phyloP scores from a whole-genome alignment of 1,284 basidiomycete genomes.

The Moesziomyces antarcticus region DNA sequence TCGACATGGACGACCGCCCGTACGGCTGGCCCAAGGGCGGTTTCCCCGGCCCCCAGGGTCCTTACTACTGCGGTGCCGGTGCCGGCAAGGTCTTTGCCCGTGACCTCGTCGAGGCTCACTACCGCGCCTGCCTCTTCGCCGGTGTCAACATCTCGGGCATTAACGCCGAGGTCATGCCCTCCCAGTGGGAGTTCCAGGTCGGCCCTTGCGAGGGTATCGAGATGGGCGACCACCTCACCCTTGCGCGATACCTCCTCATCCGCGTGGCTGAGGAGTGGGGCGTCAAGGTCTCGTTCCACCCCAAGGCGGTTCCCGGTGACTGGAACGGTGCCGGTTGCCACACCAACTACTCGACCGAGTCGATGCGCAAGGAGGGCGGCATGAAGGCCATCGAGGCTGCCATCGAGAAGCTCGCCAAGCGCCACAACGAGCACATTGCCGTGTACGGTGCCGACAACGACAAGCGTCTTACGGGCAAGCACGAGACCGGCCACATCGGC shows the following conservation, averaged over 20 bases:
- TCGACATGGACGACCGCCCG: constrained; percentile 89
- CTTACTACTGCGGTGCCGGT: constrained; percentile 99
- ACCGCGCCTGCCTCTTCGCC: constrained; percentile 92
- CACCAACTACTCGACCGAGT: constrained; percentile 68
- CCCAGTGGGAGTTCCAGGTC: constrained; percentile 99
- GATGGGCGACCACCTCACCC: constrained; percentile 84
- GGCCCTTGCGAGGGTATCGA: constrained; percentile 96
- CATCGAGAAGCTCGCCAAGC: constrained; percentile 74
- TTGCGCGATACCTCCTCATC: constrained; percentile 66
- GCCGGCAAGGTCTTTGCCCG: constrained; percentile 97
- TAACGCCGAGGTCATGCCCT: constrained; percentile 99
- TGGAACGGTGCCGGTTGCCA: constrained; percentile 98
- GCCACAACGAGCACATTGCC: constrained; percentile 69
- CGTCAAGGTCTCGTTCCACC: constrained; percentile 95
- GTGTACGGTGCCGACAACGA: constrained; percentile 68
- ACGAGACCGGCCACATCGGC: constrained; percentile 94
- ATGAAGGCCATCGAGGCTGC: constrained; percentile 93
- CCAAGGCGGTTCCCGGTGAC: constrained; percentile 95
- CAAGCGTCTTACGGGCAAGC: constrained; percentile 65
- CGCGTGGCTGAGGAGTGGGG: constrained; percentile 91
- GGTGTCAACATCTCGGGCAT: constrained; percentile 99
- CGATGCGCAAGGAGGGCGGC: constrained; percentile 71
- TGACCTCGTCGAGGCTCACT: constrained; percentile 99
- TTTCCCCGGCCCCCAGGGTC: constrained; percentile 99
- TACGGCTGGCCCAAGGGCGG: constrained; percentile 90